Evolutionary conservation across 148 eudicot species (phyloP), one percentile per base, ranked within the genome.

Genomic region (Vaccinium macrocarpon): DNA sequence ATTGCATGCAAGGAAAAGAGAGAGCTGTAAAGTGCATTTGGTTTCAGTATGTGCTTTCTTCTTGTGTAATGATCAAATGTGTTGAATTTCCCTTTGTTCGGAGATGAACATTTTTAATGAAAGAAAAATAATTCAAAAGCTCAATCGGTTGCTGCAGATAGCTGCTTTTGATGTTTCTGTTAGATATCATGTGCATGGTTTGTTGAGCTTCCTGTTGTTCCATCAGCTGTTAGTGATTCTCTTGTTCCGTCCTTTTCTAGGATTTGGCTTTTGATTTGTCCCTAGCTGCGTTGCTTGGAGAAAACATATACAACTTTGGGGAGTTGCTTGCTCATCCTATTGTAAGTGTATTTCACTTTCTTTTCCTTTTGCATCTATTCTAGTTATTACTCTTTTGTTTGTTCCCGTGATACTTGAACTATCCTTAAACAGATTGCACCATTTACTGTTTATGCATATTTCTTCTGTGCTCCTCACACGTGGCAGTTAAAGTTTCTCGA

Each of bases 291-390:
- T 83, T 97, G 84, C 86, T 97, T 89, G 98, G 98, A 85, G 99
- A 97, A 49, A 95, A 97, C 90, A 93, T 97, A 85, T 97, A 97
- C 94, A 97, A 95, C 91, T 97, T 95, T 86, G 98, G 98, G 49
- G 99, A 97, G 89, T 92, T 97, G 51, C 99, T 97, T 89, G 95
- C 99, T 13, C 98, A 97, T 90, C 99, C 98, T 68, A 93, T 97
- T 87, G 99, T 97, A 90, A 92, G 99, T 84, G 23, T 42, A 32
- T 61, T 83, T 66, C 48, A 18, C 18, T 8, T 19, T 25, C 38
- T 11, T 66, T 59, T 38, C 49, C 19, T 25, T 2, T 16, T 21
- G 46, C 23, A 5, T 75, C 4, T 15, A 1, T 9, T 71, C 32
- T 35, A 27, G 76, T 21, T 68, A 62, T 80, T 50, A 76, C 55